Base-by-base conservation (phyloP, 2,329 filamentous ascomycete species). In the Colletotrichum tropicale region DNA sequence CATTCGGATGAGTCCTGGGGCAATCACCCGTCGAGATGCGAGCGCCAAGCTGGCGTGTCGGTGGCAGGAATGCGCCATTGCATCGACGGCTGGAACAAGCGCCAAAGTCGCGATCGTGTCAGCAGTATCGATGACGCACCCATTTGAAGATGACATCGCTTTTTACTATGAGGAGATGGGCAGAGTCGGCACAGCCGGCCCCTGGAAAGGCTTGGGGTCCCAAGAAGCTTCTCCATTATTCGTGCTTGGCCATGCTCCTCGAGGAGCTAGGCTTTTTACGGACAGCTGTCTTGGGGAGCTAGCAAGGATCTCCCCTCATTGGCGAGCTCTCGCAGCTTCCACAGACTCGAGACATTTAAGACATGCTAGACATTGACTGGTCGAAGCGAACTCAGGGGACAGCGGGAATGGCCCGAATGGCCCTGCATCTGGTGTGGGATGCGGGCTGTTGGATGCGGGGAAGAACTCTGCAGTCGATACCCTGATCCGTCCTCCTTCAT, bases 61-160 rank as follows among this genome's bases (percentile, higher is more conserved):
- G 12, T 9, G 36, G 38, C 21, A 73, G 34, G 64, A 73, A 73
- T 65, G 70, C 56, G 70, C 56, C 56, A 65, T 36, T 30, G 56
- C 32, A 21, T 24, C 43, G 13, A 26, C 9, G 13, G 26, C 18
- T 58, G 43, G 21, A 38, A 52, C 65, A 75, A 65, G 70, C 64
- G 74, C 73, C 73, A 64, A 67, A 72, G 9, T 60, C 18, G 56
- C 74, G 74, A 76, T 76, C 74, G 65, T 28, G n/a, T 36, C 64
- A 52, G 6, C 28, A 30, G 21, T 61, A 60, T 76, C 74, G 74
- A 76, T 76, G 74, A 76, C 74, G 74, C 74, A 76, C 58, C 32
- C 34, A 69, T 60, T 58, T 12, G 21, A 43, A 30, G 32, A 60
- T 32, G 48, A 28, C 28, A 76, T 76, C 58, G 65, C 16, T 64